phyloP scores from a whole-genome alignment of 2,329 filamentous ascomycete species.

The Hypoxylon sp. region DNA sequence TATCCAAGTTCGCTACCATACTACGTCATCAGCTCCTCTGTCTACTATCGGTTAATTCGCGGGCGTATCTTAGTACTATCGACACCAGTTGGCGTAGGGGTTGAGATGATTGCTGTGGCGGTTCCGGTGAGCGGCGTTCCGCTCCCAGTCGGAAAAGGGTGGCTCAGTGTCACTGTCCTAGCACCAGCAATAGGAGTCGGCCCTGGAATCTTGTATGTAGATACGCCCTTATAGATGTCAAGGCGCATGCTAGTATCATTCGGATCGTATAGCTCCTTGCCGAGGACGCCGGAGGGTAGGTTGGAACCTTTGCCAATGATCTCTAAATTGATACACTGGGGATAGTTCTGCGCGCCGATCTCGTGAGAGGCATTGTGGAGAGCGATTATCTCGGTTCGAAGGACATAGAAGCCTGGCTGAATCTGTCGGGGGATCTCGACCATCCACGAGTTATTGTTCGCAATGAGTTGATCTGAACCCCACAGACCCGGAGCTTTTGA shows the following conservation, averaged over 20 bases:
- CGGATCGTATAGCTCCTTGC: conserved; percentile 49
- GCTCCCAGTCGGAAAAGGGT: neutral
- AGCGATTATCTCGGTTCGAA: conserved; percentile 54
- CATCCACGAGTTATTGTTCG: conserved; percentile 65
- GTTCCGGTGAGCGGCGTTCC: neutral
- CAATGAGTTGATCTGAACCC: conserved; percentile 61
- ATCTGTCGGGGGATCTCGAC: conserved; percentile 63
- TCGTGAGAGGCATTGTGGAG: conserved; percentile 62
- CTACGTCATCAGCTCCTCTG: too few relatives aligned
- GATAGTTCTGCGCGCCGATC: conserved; percentile 67
- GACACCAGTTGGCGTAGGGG: neutral
- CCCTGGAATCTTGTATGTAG: conserved; percentile 50
- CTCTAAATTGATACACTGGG: conserved; percentile 71
- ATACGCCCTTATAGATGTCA: conserved; percentile 47
- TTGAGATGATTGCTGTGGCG: neutral
- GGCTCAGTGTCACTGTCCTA: neutral
- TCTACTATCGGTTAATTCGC: neutral
- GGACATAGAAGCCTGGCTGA: conserved; percentile 65
- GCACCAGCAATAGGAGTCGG: conserved; percentile 44
- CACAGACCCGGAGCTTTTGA: conserved; percentile 53
- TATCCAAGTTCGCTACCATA: too few relatives aligned
- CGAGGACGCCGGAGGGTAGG: conserved; percentile 44
- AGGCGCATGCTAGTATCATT: conserved; percentile 49
- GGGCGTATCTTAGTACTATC: neutral
- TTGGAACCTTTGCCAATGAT: conserved; percentile 64